Evolutionary conservation across 1,139 yeast species (phyloP).

Genomic region (Hyphopichia burtonii): DNA sequence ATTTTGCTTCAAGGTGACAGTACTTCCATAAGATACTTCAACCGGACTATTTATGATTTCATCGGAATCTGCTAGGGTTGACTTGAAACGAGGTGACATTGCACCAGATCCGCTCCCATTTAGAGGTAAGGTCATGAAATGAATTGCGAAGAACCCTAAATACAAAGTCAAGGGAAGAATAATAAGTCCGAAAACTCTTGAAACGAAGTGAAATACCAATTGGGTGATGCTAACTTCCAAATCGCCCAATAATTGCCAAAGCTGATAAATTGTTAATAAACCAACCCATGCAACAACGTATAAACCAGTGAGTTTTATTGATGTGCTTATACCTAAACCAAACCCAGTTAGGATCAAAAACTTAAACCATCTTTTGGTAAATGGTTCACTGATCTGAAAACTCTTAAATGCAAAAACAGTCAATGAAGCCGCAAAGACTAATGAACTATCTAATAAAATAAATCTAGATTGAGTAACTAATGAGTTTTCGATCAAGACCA

Average conservation of each 20-base stretch:
- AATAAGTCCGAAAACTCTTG: slow-evolving; percentile 35
- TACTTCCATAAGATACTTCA: slow-evolving; percentile 62
- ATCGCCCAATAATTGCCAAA: slow-evolving; percentile 65
- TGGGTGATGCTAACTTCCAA: slow-evolving; percentile 31
- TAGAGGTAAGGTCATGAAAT: slow-evolving; percentile 46
- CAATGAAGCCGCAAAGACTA: slow-evolving; percentile 45
- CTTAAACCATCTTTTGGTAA: slow-evolving; percentile 45
- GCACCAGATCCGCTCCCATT: slow-evolving; percentile 52
- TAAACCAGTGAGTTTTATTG: slow-evolving; percentile 56
- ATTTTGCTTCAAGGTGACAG: slow-evolving; percentile 65
- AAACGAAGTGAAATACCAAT: slow-evolving; percentile 30
- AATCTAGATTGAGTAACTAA: slow-evolving; percentile 49
- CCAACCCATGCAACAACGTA: slow-evolving; percentile 54
- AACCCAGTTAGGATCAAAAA: slow-evolving; percentile 45
- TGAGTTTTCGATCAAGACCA: slow-evolving; percentile 55
- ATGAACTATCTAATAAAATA: slow-evolving; percentile 51
- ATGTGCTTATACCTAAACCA: slow-evolving; percentile 50
- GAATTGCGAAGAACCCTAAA: slow-evolving; percentile 46
- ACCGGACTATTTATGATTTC: slow-evolving; percentile 38
- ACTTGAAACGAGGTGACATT: slow-evolving; percentile 60
- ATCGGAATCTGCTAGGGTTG: slow-evolving; percentile 44
- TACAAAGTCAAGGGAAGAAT: slow-evolving; percentile 53
- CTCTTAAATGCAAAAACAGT: slow-evolving; percentile 45
- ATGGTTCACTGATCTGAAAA: slow-evolving; percentile 33
- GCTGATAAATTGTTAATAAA: slow-evolving; percentile 34